A percentile compares a stretch with the other conserved stretches of the same genome.
phyloP scores from a whole-genome alignment of 495 filamentous ascomycete genomes.

The Thermothielavioides terrestris region DNA sequence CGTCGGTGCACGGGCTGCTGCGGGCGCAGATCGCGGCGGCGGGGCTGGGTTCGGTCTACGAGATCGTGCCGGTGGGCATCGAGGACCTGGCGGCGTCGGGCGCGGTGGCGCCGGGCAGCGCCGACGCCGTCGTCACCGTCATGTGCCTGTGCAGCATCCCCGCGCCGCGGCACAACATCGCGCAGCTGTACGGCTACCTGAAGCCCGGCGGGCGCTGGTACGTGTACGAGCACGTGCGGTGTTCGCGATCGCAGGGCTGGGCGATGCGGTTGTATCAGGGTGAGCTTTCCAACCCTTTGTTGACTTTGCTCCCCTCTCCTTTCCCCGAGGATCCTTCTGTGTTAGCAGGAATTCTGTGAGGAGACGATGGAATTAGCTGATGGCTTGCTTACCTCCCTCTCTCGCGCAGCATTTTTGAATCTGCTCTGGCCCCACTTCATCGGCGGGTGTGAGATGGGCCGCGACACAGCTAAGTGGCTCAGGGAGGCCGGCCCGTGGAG shows the following conservation, averaged over 20 bases:
- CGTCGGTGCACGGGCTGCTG: constrained; percentile 44
- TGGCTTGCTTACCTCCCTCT: too few species aligned
- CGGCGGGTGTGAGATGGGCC: constrained; percentile 51
- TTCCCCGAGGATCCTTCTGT: too few species aligned
- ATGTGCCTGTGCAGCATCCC: constrained; percentile 69
- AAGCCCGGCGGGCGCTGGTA: constrained; percentile 61
- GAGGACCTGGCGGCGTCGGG: constrained; percentile 38
- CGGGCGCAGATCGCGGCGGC: constrained; percentile 35
- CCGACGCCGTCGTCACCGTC: constrained; percentile 62
- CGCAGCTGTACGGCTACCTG: constrained; percentile 52
- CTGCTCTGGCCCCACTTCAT: constrained; percentile 46
- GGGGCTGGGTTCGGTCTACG: constrained; percentile 50
- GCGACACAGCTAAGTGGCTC: constrained; percentile 47
- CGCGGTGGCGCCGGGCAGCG: constrained; percentile 40
- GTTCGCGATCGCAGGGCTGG: constrained; percentile 32
- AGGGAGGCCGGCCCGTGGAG: constrained; percentile 49
- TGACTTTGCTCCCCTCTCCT: too few species aligned
- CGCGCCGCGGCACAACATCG: constrained; percentile 46
- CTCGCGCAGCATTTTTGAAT: constrained; percentile 29
- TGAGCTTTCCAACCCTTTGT: constrained; percentile 21
- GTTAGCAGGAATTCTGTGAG: too few species aligned
- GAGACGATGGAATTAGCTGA: too few species aligned
- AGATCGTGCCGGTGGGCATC: constrained; percentile 53
- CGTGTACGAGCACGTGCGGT: constrained; percentile 62
- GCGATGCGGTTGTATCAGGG: constrained; percentile 43